Base-by-base conservation (phyloP, 257 asterid genomes). In the Oldenlandia corymbosa region DNA sequence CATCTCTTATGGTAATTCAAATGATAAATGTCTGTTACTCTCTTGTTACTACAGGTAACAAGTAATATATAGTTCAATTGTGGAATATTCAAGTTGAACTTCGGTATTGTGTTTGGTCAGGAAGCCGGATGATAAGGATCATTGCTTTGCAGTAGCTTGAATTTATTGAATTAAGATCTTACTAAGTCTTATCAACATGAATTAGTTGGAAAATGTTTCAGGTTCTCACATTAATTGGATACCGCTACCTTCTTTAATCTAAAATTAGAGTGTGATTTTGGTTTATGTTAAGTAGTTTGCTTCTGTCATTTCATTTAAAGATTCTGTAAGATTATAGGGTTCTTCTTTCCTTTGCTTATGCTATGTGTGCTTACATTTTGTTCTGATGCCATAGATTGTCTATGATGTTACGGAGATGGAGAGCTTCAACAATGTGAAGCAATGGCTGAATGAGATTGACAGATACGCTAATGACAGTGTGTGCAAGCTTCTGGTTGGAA, bases 381-480 rank as follows among this genome's bases (percentile, higher is more conserved):
- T 74, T 30, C 64, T 34, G 20, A 69, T 75, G 72, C 55, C 37
- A 70, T 69, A 88, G 98, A 86, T 91, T 68, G 96, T 91, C 66
- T 91, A 91, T 58, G 98, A 91, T 76, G 98, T 91, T 34, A 91
- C 98, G 57, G 96, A 88, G 68, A 86, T 83, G 94, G 98, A 91
- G 84, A 91, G 98, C 86, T 91, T 88, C 92, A 86, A 88, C 88
- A 88, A 91, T 76, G 96, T 91, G 49, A 91, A 91, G 79, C 98
- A 91, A 72, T 91, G 98, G 98, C 82, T 91, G 45, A 91, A 75
- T 80, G 98, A 91, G 85, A 88, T 88, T 41, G 95, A 91, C 74
- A 84, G 95, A 81, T 91, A 91, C 60, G 96, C 98, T 53, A 91
- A 86, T 75, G 96, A 91, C 55, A 91, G 80, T 39, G 98, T 91